Conservation (phyloP, 768 basidiomycete genomes). For the Lactifluus pinguis region DNA sequence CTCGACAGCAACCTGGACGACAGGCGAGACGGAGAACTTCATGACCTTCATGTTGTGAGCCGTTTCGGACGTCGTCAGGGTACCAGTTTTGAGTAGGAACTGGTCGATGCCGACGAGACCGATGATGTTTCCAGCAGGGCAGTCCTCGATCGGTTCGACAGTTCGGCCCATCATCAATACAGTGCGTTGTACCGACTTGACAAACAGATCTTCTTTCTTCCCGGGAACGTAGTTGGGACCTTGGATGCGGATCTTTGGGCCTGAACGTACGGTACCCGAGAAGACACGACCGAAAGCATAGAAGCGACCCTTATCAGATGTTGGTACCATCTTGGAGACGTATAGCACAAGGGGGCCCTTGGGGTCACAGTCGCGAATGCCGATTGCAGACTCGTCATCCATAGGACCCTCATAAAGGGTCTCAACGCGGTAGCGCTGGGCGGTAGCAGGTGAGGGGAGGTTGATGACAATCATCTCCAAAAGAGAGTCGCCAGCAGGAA, state of each 20-base stretch:
- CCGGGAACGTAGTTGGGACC: slow-evolving; percentile 98
- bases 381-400: slow-evolving; percentile 99
- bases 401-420: slow-evolving; percentile 99
- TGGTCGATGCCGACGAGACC: slow-evolving; percentile 99
- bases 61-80: slow-evolving; percentile 94
- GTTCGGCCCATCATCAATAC: slow-evolving; percentile 99
- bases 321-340: slow-evolving; percentile 99
- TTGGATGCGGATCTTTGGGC: slow-evolving; percentile 98
- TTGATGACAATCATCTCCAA: slow-evolving; percentile 99
- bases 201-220: slow-evolving; percentile 96
- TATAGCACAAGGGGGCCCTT: slow-evolving; percentile 94
- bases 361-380: slow-evolving; percentile 97
- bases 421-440: slow-evolving; percentile 98
- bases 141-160: slow-evolving; percentile 98
- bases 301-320: slow-evolving; percentile 99
- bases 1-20: slow-evolving; percentile 98
- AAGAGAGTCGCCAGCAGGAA: slow-evolving; percentile 96
- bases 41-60: slow-evolving; percentile 99
- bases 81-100: slow-evolving; percentile 99
- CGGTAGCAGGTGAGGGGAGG: slow-evolving; percentile 93
- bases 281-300: slow-evolving; percentile 99
- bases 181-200: slow-evolving; percentile 98
- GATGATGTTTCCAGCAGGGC: slow-evolving; percentile 96
- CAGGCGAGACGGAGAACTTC: slow-evolving; percentile 99
- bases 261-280: slow-evolving; percentile 93